A percentile compares a stretch with the other conserved stretches of the same genome.
These are phyloP conservation scores for Pyricularia pennisetigena DNA, from an alignment of 2,329 filamentous ascomycete genomes.

Conservation along the genomic window DNA sequence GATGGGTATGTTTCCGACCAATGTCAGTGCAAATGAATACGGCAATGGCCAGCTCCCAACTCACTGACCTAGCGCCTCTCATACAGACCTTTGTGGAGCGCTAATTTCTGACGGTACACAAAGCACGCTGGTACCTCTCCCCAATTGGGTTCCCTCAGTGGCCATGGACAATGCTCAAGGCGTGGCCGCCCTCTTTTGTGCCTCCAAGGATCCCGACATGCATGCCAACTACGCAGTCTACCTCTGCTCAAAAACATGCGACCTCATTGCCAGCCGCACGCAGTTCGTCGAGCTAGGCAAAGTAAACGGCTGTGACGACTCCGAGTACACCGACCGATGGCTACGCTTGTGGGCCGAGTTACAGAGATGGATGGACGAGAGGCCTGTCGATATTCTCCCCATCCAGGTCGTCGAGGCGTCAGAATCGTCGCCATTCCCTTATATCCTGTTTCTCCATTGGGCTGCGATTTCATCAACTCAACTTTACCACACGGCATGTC, in stretches of 20 bases:
- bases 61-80: neutral
- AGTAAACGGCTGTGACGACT: conserved; percentile 29
- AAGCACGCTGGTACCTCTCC: conserved; percentile 37
- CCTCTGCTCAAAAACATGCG: conserved; percentile 39
- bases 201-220: conserved; percentile 33
- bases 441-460: conserved; percentile 41
- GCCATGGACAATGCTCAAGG: conserved; percentile 20
- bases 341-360: conserved; percentile 36
- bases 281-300: conserved; percentile 36
- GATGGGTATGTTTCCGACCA: conserved; percentile 31
- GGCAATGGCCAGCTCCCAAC: neutral
- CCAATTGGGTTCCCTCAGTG: conserved; percentile 35
- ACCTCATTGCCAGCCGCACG: conserved; percentile 38
- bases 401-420: conserved; percentile 29
- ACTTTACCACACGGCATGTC: conserved; percentile 44
- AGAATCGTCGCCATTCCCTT: conserved; percentile 34
- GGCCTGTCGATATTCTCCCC: conserved; percentile 34
- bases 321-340: conserved; percentile 34
- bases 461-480: conserved; percentile 48
- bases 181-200: conserved; percentile 24
- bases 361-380: conserved; percentile 33
- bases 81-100: conserved; percentile 40
- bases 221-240: conserved; percentile 51
- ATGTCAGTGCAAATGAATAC: neutral
- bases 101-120: conserved; percentile 44